phyloP scores from a whole-genome alignment of 768 basidiomycete genomes.

The Amylocystis lapponica region DNA sequence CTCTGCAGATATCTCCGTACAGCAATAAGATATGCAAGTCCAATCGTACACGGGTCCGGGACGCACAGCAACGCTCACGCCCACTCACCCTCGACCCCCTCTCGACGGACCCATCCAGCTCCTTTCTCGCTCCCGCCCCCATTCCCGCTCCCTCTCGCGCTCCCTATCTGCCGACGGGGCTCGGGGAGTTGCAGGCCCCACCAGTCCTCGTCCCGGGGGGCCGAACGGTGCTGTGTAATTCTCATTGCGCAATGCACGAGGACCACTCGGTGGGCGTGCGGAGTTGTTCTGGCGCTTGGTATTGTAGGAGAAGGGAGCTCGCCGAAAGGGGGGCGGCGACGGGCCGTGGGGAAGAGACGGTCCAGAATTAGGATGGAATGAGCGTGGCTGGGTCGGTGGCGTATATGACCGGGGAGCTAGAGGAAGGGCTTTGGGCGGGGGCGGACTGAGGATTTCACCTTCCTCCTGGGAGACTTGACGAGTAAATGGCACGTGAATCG shows the following conservation, averaged over 20 bases:
- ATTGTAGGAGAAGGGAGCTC: conserved; percentile 27
- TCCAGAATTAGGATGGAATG: conserved; percentile 28
- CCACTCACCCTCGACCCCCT: background rate
- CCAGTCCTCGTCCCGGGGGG: conserved; percentile 17
- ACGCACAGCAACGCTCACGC: too few species aligned
- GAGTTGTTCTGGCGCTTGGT: conserved; percentile 16
- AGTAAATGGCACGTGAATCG: conserved; percentile 3
- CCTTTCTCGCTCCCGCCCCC: conserved; percentile 17
- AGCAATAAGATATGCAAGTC: too few species aligned
- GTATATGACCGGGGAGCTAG: conserved; percentile 36
- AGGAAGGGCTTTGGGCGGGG: conserved; percentile 26
- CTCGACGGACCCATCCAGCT: background rate
- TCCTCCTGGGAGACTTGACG: conserved; percentile 43
- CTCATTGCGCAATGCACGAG: conserved; percentile 32
- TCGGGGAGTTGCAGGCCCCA: conserved; percentile 35
- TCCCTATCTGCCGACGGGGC: conserved; percentile 51
- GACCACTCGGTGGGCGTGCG: conserved; percentile 33
- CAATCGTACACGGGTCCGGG: too few species aligned
- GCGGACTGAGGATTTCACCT: conserved; percentile 43
- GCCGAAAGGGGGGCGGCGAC: conserved; percentile 23
- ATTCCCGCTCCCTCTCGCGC: conserved; percentile 42
- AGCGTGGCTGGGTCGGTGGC: conserved; percentile 44
- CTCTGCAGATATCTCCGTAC: too few species aligned
- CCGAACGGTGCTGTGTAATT: conserved; percentile 14
- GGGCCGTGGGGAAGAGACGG: conserved; percentile 20